Evolutionary conservation across 108 stramenopile species (phyloP), one percentile per base, ranked within the genome.

Genomic region (Discostella stelligeroides): DNA sequence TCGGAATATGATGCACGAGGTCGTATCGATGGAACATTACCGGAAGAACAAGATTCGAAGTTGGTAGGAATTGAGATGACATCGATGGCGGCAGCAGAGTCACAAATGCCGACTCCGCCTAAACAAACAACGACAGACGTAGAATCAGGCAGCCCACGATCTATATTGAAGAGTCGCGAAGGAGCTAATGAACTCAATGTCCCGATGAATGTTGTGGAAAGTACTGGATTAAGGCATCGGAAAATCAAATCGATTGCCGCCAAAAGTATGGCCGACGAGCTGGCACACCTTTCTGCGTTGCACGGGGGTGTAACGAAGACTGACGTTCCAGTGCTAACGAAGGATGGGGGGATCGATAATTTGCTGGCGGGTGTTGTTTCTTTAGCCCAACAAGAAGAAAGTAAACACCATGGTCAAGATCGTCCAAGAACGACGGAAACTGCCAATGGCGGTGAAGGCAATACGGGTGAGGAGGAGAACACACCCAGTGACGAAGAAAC

Each of bases 1-100:
- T 59, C 71, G 20, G 70, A 55, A 39, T 79, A 79, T 34, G 77
- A 79, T 48, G 42, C 65, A 7, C 15, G 30, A 28, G 77, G 77
- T 21, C 77, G 77, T 13, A 65, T 70, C 18, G 61, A 77, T 24
- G 77, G 77, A 30, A 42, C 77, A n/a, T 57, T 79, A 17, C 43
- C 55, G 27, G 77, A 79, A 42, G 70, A 71, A 49, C 58, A 34
- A 28, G 70, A 77, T 41, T 20, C 69, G 18, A 60, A 59, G 43
- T 42, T 66, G 34, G 25, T 67, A 25, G 77, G 62, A 57, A 34
- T 41, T 5, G 43, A 8, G 9, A 18, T 40, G 21, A 48, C 27
- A 24, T 25, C 45, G 43, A 29, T 25, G 51, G 18, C 21, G 30
- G 64, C 7, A 48, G 11, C 20, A 18, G 38, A 34, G 2, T 37